Conservation (phyloP, 148 eudicot genomes). For the Amaranthus palmeri region DNA sequence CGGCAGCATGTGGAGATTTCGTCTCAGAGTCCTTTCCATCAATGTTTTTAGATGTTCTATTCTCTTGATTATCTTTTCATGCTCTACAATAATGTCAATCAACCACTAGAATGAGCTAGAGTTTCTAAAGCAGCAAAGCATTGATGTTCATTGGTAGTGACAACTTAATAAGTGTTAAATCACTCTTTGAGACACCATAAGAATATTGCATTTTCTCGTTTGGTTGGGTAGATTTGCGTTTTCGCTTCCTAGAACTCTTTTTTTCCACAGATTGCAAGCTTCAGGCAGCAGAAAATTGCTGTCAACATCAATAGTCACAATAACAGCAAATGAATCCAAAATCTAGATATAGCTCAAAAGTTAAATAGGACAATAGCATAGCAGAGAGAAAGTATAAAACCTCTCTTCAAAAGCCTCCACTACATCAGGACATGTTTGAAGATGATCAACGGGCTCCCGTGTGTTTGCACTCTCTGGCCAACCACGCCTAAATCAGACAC, state of each 20-base stretch:
- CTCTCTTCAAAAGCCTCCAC: conserved; percentile 90
- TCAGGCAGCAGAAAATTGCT: conserved; percentile 8
- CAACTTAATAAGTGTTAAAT: conserved; percentile 35
- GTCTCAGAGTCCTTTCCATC: conserved; percentile 32
- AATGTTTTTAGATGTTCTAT: conserved; percentile 25
- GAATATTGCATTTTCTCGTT: conserved; percentile 74
- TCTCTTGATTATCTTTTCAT: conserved; percentile 29
- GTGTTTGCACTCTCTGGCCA: conserved; percentile 97
- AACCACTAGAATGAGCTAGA: conserved; percentile 14
- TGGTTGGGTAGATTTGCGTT: conserved; percentile 58
- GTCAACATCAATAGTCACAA: not conserved
- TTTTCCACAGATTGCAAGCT: conserved; percentile 57
- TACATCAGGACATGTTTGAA: conserved; percentile 65
- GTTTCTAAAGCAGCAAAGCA: conserved; percentile 27
- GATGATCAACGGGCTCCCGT: conserved; percentile 93
- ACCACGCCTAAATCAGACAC: conserved; percentile 70
- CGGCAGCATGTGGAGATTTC: conserved; percentile 32
- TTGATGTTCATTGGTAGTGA: conserved; percentile 27
- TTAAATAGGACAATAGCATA: conserved; percentile 1
- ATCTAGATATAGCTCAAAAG: not conserved
- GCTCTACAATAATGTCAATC: conserved; percentile 25
- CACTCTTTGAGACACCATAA: conserved; percentile 57
- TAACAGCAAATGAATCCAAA: not conserved
- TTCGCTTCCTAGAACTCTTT: conserved; percentile 54
- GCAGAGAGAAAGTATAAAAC: conserved; percentile 34